Conservation (phyloP, 2,329 filamentous ascomycete species). For the Cryphonectria naterciae region DNA sequence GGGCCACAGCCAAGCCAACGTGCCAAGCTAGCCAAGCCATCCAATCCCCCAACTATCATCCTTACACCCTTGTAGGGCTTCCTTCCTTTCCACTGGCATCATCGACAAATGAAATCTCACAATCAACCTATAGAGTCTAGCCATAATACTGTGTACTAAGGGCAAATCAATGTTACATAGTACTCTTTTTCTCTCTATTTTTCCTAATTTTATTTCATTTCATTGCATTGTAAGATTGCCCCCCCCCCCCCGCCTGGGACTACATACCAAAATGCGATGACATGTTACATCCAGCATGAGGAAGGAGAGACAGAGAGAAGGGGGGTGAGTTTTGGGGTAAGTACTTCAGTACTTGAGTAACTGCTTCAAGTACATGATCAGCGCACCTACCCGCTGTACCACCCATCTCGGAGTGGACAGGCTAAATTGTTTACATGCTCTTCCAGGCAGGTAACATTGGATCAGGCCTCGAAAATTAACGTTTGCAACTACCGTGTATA, state of each 20-base stretch:
- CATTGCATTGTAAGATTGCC: too few species aligned
- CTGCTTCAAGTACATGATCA: neutral
- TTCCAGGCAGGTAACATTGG: slow-evolving; percentile 9
- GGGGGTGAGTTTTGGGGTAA: neutral
- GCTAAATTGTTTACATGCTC: neutral
- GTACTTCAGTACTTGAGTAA: neutral
- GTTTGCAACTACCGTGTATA: slow-evolving; percentile 2
- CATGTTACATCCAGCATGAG: neutral
- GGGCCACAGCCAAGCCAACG: too few species aligned
- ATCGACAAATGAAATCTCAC: neutral
- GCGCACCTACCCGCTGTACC: neutral
- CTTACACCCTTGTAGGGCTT: neutral
- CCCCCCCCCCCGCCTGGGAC: too few species aligned
- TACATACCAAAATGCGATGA: neutral
- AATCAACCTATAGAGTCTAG: neutral
- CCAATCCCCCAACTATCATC: too few species aligned
- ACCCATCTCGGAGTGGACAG: neutral
- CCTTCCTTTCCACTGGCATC: neutral
- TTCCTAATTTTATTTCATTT: too few species aligned
- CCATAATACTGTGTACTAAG: neutral
- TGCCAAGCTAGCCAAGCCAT: too few species aligned
- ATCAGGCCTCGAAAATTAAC: neutral
- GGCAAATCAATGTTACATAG: neutral
- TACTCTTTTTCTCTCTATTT: neutral
- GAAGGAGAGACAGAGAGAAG: neutral